Evolutionary conservation across 2,329 filamentous ascomycete species (phyloP), one percentile per base, ranked within the genome.

Genomic region (Aspergillus sp.): DNA sequence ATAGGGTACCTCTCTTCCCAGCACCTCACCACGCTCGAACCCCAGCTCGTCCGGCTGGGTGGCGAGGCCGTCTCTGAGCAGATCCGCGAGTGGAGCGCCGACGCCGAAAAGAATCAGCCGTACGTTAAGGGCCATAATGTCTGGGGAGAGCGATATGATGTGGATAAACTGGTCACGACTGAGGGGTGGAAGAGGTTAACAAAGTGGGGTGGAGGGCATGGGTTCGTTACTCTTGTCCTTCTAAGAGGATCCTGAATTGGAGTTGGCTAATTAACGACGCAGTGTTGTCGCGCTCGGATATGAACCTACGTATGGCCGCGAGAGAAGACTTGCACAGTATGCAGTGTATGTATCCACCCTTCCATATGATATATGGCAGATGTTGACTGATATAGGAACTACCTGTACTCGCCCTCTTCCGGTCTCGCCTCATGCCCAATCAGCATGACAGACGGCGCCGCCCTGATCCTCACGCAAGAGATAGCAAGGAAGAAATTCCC

Each of bases 61-160:
- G 68, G 59, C 3, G 70, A 74, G 53, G 70, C 70, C 13, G 59
- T 73, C 30, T 74, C 71, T 3, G 59, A 65, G 11, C 60, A 61
- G 48, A 59, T 73, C 22, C 62, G 63, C 5, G 67, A 66, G 36
- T 72, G 67, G 69, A 71, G 63, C 34, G 82, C 83, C 0, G 85
- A 90, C 67, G 83, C 88, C 0, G 88, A 91, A 70, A 79, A 76
- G 42, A 86, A 89, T 61, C 81, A 83, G 44, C 87, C 87, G 0
- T 84, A 85, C 32, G 71, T 90, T 3, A 80, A 80, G 42, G 81
- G 84, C 1, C 78, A 84, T 11, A 83, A 87, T 65, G 82, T 83
- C 0, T 89, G 89, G 68, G 87, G 88, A 1, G 77, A 79, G 50
- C 55, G 63, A 42, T 71, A 71, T 53, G 82, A 82, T 49, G 81